Conservation (phyloP, 108 stramenopile genomes). For the Fragilaria crotonensis region DNA sequence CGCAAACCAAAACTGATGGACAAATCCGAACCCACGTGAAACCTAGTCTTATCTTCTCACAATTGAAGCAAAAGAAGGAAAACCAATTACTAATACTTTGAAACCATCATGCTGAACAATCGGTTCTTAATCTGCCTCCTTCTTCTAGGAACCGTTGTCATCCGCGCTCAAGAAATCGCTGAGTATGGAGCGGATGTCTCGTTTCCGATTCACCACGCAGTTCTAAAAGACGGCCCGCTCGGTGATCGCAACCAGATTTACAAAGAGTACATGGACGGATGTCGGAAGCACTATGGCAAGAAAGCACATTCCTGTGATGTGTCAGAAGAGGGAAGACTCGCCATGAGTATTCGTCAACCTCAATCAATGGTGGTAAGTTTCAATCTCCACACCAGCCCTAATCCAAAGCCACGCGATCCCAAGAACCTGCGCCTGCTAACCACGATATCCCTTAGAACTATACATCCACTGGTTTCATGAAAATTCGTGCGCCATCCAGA, state of each 20-base stretch:
- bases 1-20: no score
- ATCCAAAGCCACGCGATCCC: neutral
- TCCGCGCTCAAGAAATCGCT: neutral
- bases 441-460: slow-evolving; percentile 36
- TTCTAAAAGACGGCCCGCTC: slow-evolving; percentile 15
- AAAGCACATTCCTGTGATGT: slow-evolving; percentile 39
- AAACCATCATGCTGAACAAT: no score
- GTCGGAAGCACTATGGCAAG: slow-evolving; percentile 44
- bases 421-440: neutral
- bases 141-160: no score
- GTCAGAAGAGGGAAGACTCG: slow-evolving; percentile 56
- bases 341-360: slow-evolving; percentile 72
- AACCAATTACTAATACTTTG: no score
- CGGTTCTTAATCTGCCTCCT: no score
- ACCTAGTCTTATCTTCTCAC: no score
- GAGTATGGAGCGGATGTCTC: slow-evolving; percentile 74
- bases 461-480: slow-evolving; percentile 75
- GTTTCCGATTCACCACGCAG: slow-evolving; percentile 62
- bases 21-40: no score
- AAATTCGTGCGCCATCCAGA: slow-evolving; percentile 48
- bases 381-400: neutral
- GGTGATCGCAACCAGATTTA: slow-evolving; percentile 54
- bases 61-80: no score
- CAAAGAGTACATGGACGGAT: slow-evolving; percentile 72
- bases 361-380: slow-evolving; percentile 44